These are phyloP conservation scores for Sugiyamaella pinicola DNA, from an alignment of 1,139 yeast species.

Conservation along the genomic window DNA sequence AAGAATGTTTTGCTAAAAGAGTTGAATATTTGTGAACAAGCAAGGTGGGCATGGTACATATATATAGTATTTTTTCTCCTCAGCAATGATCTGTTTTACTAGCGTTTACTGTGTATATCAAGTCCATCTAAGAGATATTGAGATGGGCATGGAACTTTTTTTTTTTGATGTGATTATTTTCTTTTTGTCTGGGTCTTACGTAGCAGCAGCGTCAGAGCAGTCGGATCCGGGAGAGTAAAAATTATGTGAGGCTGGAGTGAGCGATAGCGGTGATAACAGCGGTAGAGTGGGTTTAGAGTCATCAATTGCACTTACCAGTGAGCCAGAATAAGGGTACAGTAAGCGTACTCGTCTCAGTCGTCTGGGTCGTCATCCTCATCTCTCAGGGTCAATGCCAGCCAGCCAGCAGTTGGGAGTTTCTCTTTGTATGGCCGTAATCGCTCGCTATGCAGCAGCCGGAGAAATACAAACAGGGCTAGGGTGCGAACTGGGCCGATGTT, in stretches of 20 bases:
- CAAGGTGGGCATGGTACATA: slow-evolving; percentile 15
- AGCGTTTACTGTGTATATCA: neutral
- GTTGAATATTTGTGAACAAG: neutral
- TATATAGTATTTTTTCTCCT: slow-evolving; percentile 4
- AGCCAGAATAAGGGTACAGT: neutral
- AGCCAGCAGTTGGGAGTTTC: neutral
- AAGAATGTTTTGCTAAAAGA: too few species aligned
- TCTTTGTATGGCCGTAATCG: neutral
- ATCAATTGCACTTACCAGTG: neutral
- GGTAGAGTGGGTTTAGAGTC: too few species aligned
- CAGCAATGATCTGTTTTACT: neutral
- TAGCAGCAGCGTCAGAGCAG: too few species aligned
- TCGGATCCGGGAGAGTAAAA: too few species aligned
- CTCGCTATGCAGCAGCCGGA: too few species aligned
- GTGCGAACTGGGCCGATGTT: neutral
- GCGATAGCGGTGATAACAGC: too few species aligned
- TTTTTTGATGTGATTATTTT: neutral
- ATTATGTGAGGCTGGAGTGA: too few species aligned
- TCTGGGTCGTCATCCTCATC: neutral
- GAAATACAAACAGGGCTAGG: neutral
- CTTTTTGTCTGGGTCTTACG: neutral
- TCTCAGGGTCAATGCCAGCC: neutral
- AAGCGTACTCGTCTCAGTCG: neutral
- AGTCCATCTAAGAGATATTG: too few species aligned
- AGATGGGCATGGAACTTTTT: neutral